Percentiles rank a stretch among this genome's conserved stretches.
phyloP scores from a whole-genome alignment of 768 basidiomycete genomes.

The Gymnopilus junonius region DNA sequence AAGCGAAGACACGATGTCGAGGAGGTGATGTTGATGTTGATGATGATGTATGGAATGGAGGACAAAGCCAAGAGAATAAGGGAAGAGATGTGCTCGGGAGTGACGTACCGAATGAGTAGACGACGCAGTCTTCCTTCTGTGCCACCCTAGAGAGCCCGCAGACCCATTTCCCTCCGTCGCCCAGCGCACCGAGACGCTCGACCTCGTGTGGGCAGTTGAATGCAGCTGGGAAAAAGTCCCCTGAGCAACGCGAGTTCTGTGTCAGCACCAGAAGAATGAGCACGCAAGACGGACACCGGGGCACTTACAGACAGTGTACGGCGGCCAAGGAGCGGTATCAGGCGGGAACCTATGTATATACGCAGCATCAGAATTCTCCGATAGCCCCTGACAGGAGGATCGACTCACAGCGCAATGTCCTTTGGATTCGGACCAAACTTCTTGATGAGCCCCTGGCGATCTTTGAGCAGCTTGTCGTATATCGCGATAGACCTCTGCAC shows the following conservation, averaged over 20 bases:
- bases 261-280: neutral
- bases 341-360: conserved; percentile 52
- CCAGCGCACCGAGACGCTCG: conserved; percentile 53
- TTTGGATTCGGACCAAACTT: conserved; percentile 56
- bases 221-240: conserved; percentile 58
- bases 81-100: no score
- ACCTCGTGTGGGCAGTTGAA: conserved; percentile 57
- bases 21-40: no score
- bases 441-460: conserved; percentile 52
- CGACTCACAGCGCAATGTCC: conserved; percentile 49
- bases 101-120: conserved; percentile 63
- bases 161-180: conserved; percentile 75
- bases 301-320: conserved; percentile 60
- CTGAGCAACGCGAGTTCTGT: conserved; percentile 32
- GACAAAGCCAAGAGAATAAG: neutral
- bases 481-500: conserved; percentile 46
- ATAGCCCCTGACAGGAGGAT: neutral
- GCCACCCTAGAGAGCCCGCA: conserved; percentile 63
- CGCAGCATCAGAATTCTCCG: conserved; percentile 41
- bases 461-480: conserved; percentile 46
- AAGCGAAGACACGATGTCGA: no score
- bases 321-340: conserved; percentile 54
- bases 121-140: conserved; percentile 57
- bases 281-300: conserved; percentile 27
- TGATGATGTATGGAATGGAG: neutral